Conservation (phyloP, 805 yeast species). For the Kazachstania psychrophila region DNA sequence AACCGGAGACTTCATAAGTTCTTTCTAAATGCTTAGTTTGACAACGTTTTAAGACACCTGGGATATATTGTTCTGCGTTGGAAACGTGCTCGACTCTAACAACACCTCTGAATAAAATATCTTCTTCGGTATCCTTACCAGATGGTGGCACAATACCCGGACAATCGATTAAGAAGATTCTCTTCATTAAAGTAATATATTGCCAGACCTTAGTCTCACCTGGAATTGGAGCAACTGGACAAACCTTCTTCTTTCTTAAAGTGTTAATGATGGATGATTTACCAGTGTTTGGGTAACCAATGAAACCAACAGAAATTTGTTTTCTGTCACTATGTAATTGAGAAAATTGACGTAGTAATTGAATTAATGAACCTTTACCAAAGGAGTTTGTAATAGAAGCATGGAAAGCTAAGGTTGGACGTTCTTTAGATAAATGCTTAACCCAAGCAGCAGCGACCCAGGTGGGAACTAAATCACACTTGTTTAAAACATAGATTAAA, state of each 20-base stretch:
- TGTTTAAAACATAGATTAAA: slow-evolving; percentile 85
- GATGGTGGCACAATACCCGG: slow-evolving; percentile 99
- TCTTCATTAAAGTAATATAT: slow-evolving; percentile 92
- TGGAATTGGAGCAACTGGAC: slow-evolving; percentile 96
- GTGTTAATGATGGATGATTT: slow-evolving; percentile 94
- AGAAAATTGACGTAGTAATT: slow-evolving; percentile 86
- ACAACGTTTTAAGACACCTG: slow-evolving; percentile 76
- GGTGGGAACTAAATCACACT: slow-evolving; percentile 96
- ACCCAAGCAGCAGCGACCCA: slow-evolving; percentile 99
- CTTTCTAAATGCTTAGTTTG: slow-evolving; percentile 85
- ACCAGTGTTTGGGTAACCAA: slow-evolving; percentile 98
- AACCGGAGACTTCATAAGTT: slow-evolving; percentile 89
- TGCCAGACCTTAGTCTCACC: slow-evolving; percentile 99
- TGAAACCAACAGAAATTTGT: slow-evolving; percentile 93
- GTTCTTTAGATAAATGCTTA: slow-evolving; percentile 80
- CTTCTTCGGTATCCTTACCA: slow-evolving; percentile 78
- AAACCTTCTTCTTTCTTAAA: slow-evolving; percentile 86
- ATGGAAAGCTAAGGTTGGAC: slow-evolving; percentile 94
- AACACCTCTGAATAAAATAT: slow-evolving; percentile 90
- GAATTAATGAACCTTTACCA: slow-evolving; percentile 95
- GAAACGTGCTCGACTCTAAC: slow-evolving; percentile 98
- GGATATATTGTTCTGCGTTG: slow-evolving; percentile 89
- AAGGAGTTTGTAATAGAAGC: slow-evolving; percentile 96
- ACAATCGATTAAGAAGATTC: slow-evolving; percentile 91
- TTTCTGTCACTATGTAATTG: slow-evolving; percentile 84